Evolutionary conservation across 352 stramenopile genomes (phyloP).

Genomic region (Phytophthora cryptogea): DNA sequence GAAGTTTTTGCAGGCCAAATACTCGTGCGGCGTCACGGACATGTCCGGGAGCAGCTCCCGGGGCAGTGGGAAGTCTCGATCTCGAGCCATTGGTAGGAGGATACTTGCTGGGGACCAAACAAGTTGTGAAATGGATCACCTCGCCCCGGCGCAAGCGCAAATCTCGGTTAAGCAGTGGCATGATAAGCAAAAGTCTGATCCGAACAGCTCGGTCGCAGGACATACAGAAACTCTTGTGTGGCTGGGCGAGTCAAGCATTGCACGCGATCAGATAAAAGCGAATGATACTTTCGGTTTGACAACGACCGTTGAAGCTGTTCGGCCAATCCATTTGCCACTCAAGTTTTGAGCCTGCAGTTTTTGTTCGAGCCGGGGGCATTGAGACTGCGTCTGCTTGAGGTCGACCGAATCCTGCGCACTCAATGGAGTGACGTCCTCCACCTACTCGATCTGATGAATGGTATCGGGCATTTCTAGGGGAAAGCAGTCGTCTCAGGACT

Average conservation of each 20-base stretch:
- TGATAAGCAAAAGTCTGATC: conserved; percentile 20
- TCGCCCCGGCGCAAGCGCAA: conserved; percentile 9
- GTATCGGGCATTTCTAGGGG: no score
- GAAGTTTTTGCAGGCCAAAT: conserved; percentile 42
- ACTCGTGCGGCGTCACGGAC: conserved; percentile 29
- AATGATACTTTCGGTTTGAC: neutral
- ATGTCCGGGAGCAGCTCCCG: conserved; percentile 42
- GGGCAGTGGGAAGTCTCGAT: conserved; percentile 47
- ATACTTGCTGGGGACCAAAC: conserved; percentile 19
- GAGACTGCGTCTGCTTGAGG: neutral
- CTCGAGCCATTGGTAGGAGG: conserved; percentile 30
- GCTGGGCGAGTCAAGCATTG: conserved; percentile 4
- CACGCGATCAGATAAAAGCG: conserved; percentile 16
- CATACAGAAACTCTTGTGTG: conserved; percentile 18
- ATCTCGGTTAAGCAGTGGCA: conserved; percentile 12
- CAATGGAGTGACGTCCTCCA: neutral
- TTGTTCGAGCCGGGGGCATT: conserved; percentile 3
- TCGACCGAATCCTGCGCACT: neutral
- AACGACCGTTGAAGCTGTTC: conserved; percentile 3
- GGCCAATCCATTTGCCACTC: conserved; percentile 9
- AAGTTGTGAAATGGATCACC: conserved; percentile 25
- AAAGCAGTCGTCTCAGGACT: no score
- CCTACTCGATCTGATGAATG: no score
- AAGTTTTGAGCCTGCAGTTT: conserved; percentile 13
- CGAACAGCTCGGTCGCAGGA: conserved; percentile 14